Base-by-base conservation (phyloP, 257 asterid species). In the Echites panduratus region DNA sequence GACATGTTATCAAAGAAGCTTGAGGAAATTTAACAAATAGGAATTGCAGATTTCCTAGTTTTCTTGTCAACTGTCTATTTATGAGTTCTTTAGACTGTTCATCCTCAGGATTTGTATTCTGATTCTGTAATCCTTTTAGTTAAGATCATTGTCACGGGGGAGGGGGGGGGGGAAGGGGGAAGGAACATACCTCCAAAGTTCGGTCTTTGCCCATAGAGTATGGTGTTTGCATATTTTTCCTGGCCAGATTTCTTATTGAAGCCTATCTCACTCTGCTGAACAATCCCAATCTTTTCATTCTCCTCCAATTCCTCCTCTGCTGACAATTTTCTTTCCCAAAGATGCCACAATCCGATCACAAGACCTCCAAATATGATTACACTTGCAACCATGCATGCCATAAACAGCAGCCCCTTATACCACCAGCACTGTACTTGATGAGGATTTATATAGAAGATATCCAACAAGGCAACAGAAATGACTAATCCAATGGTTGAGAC, bases 121-220 rank as follows among this genome's bases (percentile, higher is more conserved):
- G 10, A 13, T 58, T 17, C 48, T 13, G 50, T 43, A 73, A n/a
- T 4, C 32, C 24, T 63, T 57, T 26, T 67, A 52, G 20, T 45
- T 38, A 43, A 67, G 66, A 61, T 53, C 26, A 12, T 44, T 1
- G 38, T 32, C 2, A 32, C 2, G 38, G 1, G 38, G 38, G 38
- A 3, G 3, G 38, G 38, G 38, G 38, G 38, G n/a, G n/a, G n/a
- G n/a, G n/a, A n/a, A n/a, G n/a, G n/a, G 41, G 27, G 68, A 27
- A 13, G 27, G 16, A 68, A 66, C 77, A 5, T 87, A 92, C 97
- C 96, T 85, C 72, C 76, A 38, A 93, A 85, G 70, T 93, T 84
- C 3, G 98, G 98, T 32, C 97, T 89, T 73, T 84, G 79, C 17
- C 96, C 96, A 70, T 89, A 93, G 47, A 32, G 78, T 68, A 85